Evolutionary conservation across 2,329 filamentous ascomycete species (phyloP).

Genomic region (Sclerotinia subarctica): DNA sequence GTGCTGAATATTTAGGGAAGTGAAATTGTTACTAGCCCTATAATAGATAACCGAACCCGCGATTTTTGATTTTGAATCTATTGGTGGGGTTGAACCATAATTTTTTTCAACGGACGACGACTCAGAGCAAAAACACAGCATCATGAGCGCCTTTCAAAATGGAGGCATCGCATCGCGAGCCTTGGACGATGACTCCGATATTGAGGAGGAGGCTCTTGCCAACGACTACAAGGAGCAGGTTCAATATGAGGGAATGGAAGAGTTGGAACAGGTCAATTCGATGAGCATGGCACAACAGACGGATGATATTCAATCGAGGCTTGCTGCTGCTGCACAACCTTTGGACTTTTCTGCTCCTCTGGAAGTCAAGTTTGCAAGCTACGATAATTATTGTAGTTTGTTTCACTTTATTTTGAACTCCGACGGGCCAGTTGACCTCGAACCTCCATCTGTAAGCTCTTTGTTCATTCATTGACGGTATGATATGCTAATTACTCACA

Average conservation of each 20-base stretch:
- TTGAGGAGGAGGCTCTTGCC: slow-evolving; percentile 92
- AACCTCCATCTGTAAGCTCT: slow-evolving; percentile 83
- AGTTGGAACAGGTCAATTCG: slow-evolving; percentile 72
- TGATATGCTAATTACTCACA: slow-evolving; percentile 43
- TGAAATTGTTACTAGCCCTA: slow-evolving; percentile 18
- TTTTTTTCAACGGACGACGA: slow-evolving; percentile 18
- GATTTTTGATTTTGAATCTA: slow-evolving; percentile 15
- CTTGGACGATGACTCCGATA: slow-evolving; percentile 81
- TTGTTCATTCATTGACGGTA: slow-evolving; percentile 2
- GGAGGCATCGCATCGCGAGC: slow-evolving; percentile 57
- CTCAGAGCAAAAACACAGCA: slow-evolving; percentile 15
- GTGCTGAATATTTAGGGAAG: slow-evolving; percentile 2
- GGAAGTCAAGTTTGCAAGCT: slow-evolving; percentile 97
- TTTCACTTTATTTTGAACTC: slow-evolving; percentile 99
- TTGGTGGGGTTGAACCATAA: background rate
- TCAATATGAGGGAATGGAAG: slow-evolving; percentile 83
- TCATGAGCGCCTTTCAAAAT: slow-evolving; percentile 62
- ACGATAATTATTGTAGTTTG: slow-evolving; percentile 98
- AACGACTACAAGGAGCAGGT: slow-evolving; percentile 97
- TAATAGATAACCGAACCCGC: slow-evolving; percentile 19
- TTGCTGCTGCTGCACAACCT: slow-evolving; percentile 88
- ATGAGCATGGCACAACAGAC: slow-evolving; percentile 69
- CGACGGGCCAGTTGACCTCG: slow-evolving; percentile 95
- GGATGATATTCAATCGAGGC: slow-evolving; percentile 90
- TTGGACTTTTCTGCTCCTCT: slow-evolving; percentile 94